These are phyloP conservation scores for Shiraia sp. DNA, from an alignment of 2,329 filamentous ascomycete species.

Conservation along the genomic window DNA sequence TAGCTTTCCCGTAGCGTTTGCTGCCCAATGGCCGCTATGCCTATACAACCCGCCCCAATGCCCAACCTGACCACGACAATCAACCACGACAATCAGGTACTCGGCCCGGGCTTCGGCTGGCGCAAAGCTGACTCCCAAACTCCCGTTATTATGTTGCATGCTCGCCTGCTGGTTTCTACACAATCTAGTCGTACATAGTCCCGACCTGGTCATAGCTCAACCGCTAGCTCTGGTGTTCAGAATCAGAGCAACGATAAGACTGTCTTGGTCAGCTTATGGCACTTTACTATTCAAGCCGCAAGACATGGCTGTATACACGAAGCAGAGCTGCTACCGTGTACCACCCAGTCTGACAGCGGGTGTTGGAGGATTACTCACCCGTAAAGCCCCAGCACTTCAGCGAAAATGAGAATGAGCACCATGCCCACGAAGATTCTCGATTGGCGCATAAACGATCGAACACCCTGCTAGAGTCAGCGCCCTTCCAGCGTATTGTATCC, in stretches of 20 bases:
- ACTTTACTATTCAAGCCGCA: too few relatives aligned
- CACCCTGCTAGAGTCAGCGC: constrained; percentile 58
- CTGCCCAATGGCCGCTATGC: constrained; percentile 14
- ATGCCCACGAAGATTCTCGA: constrained; percentile 96
- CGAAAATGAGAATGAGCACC: constrained; percentile 98
- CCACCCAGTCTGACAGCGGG: neutral
- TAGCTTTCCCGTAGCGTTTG: too few relatives aligned
- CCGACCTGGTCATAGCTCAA: constrained; percentile 25
- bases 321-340: constrained; percentile 11
- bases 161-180: constrained; percentile 22
- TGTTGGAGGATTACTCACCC: constrained; percentile 68
- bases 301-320: too few relatives aligned
- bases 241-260: constrained; percentile 89
- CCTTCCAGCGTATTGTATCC: neutral
- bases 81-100: constrained; percentile 7
- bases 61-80: constrained; percentile 3
- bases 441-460: constrained; percentile 94
- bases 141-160: constrained; percentile 28
- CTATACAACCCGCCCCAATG: constrained; percentile 6
- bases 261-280: too few relatives aligned
- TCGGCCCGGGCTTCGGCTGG: constrained; percentile 7
- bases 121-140: constrained; percentile 15
- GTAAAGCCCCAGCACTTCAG: constrained; percentile 94
- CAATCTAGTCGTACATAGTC: constrained; percentile 35
- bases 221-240: constrained; percentile 84